phyloP scores from a whole-genome alignment of 345 rosid genomes.

The Viola odorata region DNA sequence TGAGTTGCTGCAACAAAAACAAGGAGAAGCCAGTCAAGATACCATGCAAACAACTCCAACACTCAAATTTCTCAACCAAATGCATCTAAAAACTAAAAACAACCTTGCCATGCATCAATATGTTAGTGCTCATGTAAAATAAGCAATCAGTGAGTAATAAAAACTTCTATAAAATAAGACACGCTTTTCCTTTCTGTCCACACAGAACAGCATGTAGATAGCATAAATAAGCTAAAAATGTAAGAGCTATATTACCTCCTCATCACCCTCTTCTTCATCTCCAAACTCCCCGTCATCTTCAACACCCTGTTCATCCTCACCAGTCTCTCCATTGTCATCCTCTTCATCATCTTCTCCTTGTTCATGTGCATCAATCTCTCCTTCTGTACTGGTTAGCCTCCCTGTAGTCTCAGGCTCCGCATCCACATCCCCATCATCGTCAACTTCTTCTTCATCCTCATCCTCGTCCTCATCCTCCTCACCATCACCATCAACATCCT shows the following conservation, averaged over 20 bases:
- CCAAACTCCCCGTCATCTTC: constrained; percentile 60
- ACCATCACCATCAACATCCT: constrained; percentile 16
- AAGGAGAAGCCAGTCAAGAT: too few species aligned
- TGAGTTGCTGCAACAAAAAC: too few species aligned
- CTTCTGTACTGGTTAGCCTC: constrained; percentile 41
- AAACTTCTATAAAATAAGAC: background rate
- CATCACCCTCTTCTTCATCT: constrained; percentile 45
- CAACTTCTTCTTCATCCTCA: constrained; percentile 47
- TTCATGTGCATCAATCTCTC: constrained; percentile 79
- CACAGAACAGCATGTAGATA: background rate
- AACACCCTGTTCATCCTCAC: constrained; percentile 19
- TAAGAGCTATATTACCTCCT: constrained; percentile 47
- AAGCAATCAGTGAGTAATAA: background rate
- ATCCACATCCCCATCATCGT: constrained; percentile 39
- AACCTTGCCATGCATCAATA: background rate
- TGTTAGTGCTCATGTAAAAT: background rate
- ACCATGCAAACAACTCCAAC: background rate
- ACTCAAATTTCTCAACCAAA: background rate
- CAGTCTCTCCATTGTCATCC: constrained; percentile 27
- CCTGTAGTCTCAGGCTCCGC: constrained; percentile 38
- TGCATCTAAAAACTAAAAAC: background rate
- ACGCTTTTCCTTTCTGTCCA: background rate
- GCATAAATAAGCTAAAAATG: background rate
- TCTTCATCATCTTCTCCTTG: constrained; percentile 64
- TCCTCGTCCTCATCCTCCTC: constrained; percentile 19